Evolutionary conservation across 1,284 basidiomycete species (phyloP), one percentile per base, ranked within the genome.

Genomic region (Malassezia furfur): DNA sequence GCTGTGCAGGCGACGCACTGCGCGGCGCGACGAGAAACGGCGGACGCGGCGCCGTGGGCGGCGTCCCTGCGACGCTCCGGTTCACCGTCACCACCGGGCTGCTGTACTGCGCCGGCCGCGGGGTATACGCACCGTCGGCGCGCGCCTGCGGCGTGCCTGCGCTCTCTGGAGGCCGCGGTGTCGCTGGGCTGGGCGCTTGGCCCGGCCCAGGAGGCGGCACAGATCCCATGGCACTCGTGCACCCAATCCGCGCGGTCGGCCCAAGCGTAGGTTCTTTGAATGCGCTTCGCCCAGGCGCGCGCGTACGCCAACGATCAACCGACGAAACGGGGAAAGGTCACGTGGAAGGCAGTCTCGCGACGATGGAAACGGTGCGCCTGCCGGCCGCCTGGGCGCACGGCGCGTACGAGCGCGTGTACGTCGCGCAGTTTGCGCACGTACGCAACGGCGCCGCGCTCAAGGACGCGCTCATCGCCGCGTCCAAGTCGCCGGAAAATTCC

Each of bases 351-450:
- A 3, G 17, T 12, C 21, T 38, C 14, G 14, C 12, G 25, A 15
- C 25, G 8, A 57, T 57, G 54, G 54, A 57, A 43, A 57, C 49
- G 31, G 32, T 57, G 32, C 25, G 25, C 17, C 46, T 57, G 45
- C 41, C 55, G n/a, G 35, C 32, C 9, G 38, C 39, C 25, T 46
- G 52, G n/a, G 43, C 17, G 8, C 53, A 46, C 8, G 40, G 22
- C 21, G 39, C 44, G 38, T 41, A 37, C 21, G 43, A 43, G 46
- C 35, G 46, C 28, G 37, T 57, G 28, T 52, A 57, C 41, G 17
- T 57, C 8, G 50, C 45, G 8, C 50, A 50, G 21, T 57, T 48
- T 40, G 55, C 48, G 17, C 12, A 35, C 19, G 55, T 57, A 10
- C 15, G 17, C 15, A 57, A 57, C 30, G 55, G 55, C 11, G 50